These are phyloP conservation scores for Castanea mollissima DNA, from an alignment of 306 rosid species.

Conservation along the genomic window DNA sequence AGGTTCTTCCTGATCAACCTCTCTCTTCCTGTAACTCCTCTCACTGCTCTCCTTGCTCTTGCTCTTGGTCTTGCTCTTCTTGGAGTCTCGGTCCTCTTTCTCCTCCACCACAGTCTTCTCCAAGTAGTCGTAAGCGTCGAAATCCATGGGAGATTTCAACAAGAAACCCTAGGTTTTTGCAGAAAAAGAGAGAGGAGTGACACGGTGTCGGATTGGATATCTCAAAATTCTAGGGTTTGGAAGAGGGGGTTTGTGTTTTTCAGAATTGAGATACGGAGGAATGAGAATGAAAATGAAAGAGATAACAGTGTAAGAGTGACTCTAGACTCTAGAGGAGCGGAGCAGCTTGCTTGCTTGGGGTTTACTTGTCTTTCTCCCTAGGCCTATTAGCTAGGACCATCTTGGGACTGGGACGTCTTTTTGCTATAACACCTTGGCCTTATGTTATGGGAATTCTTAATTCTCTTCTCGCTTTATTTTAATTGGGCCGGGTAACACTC, in stretches of 20 bases:
- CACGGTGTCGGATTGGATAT: neutral
- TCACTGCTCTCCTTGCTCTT: slow-evolving; percentile 54
- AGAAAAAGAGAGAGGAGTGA: neutral
- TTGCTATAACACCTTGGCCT: too few relatives aligned
- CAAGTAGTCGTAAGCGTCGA: slow-evolving; percentile 96
- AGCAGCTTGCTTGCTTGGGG: too few relatives aligned
- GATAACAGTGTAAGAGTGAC: too few relatives aligned
- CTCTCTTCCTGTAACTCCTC: slow-evolving; percentile 67
- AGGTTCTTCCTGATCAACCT: slow-evolving; percentile 47
- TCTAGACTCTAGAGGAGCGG: too few relatives aligned
- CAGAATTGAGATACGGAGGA: too few relatives aligned
- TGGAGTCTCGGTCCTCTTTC: slow-evolving; percentile 52
- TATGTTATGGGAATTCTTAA: too few relatives aligned
- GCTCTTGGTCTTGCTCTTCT: slow-evolving; percentile 61
- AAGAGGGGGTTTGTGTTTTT: neutral
- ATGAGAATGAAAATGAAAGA: too few relatives aligned
- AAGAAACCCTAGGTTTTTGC: slow-evolving; percentile 19
- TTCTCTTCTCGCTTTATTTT: too few relatives aligned
- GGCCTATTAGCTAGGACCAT: too few relatives aligned
- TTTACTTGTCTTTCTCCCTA: too few relatives aligned
- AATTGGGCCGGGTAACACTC: too few relatives aligned
- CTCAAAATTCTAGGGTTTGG: slow-evolving; percentile 29
- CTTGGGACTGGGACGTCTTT: too few relatives aligned
- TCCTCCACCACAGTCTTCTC: slow-evolving; percentile 96
- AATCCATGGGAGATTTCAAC: slow-evolving; percentile 52